Conservation (phyloP, 768 basidiomycete genomes). For the Glaciozyma martinii region DNA sequence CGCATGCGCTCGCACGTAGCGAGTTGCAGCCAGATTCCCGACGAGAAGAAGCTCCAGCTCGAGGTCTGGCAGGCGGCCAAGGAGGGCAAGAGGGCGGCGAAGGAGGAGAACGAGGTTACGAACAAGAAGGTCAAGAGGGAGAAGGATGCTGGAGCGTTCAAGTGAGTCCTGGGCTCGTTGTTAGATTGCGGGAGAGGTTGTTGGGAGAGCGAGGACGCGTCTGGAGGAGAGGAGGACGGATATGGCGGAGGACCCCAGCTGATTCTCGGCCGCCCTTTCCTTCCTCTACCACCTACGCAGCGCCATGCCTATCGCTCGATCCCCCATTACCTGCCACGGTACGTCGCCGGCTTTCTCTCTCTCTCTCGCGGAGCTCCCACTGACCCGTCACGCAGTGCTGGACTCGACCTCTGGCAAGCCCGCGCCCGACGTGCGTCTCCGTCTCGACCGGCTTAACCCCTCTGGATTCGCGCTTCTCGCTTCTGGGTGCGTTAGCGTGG, state of each 20-base stretch:
- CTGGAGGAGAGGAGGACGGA: background rate
- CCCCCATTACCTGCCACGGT: constrained; percentile 40
- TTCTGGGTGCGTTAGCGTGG: constrained; percentile 25
- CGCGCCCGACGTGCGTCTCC: constrained; percentile 32
- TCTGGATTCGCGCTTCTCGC: constrained; percentile 34
- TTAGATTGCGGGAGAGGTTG: background rate
- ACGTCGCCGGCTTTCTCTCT: background rate
- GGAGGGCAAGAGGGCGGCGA: background rate
- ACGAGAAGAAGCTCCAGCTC: constrained; percentile 3
- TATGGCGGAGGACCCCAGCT: background rate
- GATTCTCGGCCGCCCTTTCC: background rate
- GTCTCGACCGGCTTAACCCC: constrained; percentile 34
- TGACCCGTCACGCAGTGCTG: constrained; percentile 31
- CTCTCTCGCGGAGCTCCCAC: background rate
- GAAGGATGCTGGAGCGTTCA: background rate
- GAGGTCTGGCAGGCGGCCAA: constrained; percentile 8
- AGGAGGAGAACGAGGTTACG: constrained; percentile 2
- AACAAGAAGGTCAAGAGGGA: constrained; percentile 16
- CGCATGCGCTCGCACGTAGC: constrained; percentile 27
- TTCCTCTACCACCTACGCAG: background rate
- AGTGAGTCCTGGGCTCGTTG: background rate
- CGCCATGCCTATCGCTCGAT: constrained; percentile 4
- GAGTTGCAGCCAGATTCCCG: constrained; percentile 4
- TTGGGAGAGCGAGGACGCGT: background rate
- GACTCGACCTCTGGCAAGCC: constrained; percentile 38